Evolutionary conservation across 1,284 basidiomycete species (phyloP), one percentile per base, ranked within the genome.

Genomic region (Coniferiporia sulphurascens): DNA sequence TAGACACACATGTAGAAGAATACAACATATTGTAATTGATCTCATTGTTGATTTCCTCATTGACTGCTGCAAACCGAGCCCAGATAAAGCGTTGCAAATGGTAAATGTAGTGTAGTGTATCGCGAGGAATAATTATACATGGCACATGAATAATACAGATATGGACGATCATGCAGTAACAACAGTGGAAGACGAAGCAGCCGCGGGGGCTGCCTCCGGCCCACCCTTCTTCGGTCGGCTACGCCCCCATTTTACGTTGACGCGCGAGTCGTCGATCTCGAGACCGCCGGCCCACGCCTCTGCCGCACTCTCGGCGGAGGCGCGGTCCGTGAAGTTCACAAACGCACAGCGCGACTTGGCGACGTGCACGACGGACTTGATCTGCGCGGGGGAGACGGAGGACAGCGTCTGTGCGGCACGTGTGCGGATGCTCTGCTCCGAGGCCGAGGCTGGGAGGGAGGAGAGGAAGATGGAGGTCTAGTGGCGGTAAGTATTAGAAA

Each of bases 381-480:
- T 74, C 66, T 88, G 72, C 1, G 82, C 75, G 0, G 87, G 83
- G 48, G 87, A 78, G 8, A 93, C 72, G 4, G 79, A 80, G 1
- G 91, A 89, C 41, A 93, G 77, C 9, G 89, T 86, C 62, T 81
- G 81, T 51, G 89, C 71, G 48, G 96, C 85, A 32, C 82, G 78
- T 4, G 92, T 87, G 35, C 93, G 89, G 60, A 99, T 81, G 57
- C 83, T 85, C 13, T 83, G 76, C 70, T 98, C 95, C 0, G 86
- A 88, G 0, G 86, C 84, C 27, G 80, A 76, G 0, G 83, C 68
- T 0, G 96, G 89, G 22, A 99, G 80, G 2, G 89, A 87, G 3
- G 95, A 87, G 55, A 99, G 80, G 74, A 98, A 95, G 13, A 99
- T 76, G 1, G 96, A 97, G 19, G 87, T 94, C 95, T 96, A 64